A percentile compares a stretch with the other conserved stretches of the same genome.
Evolutionary conservation across 345 rosid species (phyloP).

Genomic region (Hypericum androsaemum): DNA sequence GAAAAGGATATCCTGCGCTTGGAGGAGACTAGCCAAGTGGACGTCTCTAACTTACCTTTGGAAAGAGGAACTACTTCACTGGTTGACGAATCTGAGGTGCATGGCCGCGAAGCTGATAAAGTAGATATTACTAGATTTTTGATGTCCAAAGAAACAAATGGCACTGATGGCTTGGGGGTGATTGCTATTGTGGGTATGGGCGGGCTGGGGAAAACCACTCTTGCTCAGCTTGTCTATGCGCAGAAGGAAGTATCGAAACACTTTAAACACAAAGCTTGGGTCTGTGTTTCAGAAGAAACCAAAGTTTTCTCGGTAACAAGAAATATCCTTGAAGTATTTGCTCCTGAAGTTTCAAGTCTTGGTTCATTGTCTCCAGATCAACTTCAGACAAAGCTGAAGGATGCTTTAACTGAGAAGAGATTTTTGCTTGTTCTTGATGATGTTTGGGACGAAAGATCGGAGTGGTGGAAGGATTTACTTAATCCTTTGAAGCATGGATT

Average conservation of each 20-base stretch:
- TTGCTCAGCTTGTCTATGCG: no score
- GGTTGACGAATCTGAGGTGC: no score
- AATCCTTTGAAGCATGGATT: not conserved
- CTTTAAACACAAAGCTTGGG: slow-evolving; percentile 8
- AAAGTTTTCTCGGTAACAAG: slow-evolving; percentile 1
- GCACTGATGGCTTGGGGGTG: no score
- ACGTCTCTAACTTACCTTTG: no score
- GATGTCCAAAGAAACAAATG: no score
- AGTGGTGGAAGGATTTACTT: not conserved
- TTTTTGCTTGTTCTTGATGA: slow-evolving; percentile 11
- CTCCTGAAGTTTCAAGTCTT: not conserved
- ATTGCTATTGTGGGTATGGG: no score
- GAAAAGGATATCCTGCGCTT: no score
- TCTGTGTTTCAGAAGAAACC: slow-evolving; percentile 6
- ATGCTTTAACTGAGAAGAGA: not conserved
- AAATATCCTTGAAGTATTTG: slow-evolving; percentile 3
- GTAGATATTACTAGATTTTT: no score
- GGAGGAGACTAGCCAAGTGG: no score
- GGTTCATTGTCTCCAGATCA: not conserved
- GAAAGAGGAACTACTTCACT: no score
- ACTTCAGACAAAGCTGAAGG: slow-evolving; percentile 9
- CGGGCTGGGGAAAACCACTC: no score
- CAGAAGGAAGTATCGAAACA: not conserved
- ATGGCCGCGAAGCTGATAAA: no score
- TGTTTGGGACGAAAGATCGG: slow-evolving; percentile 4